Percentiles rank a stretch among this genome's conserved stretches.
phyloP scores from a whole-genome alignment of 2,329 filamentous ascomycete genomes.

The Erysiphe pulchra region DNA sequence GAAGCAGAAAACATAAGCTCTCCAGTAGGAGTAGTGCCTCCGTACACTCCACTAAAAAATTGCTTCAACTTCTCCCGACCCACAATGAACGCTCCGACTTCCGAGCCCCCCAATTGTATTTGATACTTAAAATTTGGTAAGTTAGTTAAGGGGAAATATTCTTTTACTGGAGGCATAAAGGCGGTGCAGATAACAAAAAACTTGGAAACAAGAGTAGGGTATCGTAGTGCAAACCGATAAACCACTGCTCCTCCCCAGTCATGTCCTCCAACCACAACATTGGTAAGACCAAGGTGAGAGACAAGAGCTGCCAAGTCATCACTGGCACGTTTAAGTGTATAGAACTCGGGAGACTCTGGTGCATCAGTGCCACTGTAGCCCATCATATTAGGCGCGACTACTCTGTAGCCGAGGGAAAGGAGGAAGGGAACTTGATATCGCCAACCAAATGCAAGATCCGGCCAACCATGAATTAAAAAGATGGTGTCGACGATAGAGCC shows the following conservation, averaged over 20 bases:
- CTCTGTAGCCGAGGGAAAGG: slow-evolving; percentile 43
- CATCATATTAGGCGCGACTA: slow-evolving; percentile 65
- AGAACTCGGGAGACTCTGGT: slow-evolving; percentile 33
- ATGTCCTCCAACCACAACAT: slow-evolving; percentile 66
- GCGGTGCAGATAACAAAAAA: slow-evolving; percentile 67
- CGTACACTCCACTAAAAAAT: slow-evolving; percentile 48
- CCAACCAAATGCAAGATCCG: slow-evolving; percentile 66
- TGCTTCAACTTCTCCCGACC: slow-evolving; percentile 36
- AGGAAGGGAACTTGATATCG: slow-evolving; percentile 67
- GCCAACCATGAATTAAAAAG: slow-evolving; percentile 37
- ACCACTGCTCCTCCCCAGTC: slow-evolving; percentile 64
- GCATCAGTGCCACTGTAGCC: slow-evolving; percentile 61
- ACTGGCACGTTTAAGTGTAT: slow-evolving; percentile 45
- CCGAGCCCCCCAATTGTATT: slow-evolving; percentile 46
- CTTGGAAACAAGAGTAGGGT: slow-evolving; percentile 44
- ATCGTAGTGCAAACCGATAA: slow-evolving; percentile 48
- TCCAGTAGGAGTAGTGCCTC: slow-evolving; percentile 30
- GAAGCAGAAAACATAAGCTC: slow-evolving; percentile 30
- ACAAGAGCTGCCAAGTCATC: slow-evolving; percentile 54
- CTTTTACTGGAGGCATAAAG: slow-evolving; percentile 28
- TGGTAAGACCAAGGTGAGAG: slow-evolving; percentile 18
- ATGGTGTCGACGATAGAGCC: slow-evolving; percentile 21
- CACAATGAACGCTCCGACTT: slow-evolving; percentile 31
- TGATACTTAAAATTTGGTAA: slow-evolving; percentile 63
- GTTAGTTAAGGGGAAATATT: slow-evolving; percentile 17